Conservation (phyloP, 129 eudicot species). For the Pittosporum tobira region DNA sequence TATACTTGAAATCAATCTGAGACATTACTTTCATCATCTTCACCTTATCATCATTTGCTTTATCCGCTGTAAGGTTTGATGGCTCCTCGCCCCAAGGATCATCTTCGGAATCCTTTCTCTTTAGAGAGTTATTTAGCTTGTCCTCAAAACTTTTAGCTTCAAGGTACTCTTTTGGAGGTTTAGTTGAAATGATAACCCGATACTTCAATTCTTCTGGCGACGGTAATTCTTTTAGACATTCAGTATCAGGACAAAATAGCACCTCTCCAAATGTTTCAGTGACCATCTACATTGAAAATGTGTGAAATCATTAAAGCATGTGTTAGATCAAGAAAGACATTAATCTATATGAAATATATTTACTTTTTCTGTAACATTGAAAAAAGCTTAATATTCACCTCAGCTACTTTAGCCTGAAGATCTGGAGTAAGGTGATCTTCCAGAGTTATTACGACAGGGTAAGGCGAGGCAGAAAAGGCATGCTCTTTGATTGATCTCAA, state of each 20-base stretch:
- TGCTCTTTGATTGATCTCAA: conserved; percentile 72
- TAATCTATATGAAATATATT: background rate
- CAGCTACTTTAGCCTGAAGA: conserved; percentile 91
- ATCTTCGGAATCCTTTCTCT: conserved; percentile 47
- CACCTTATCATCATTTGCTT: conserved; percentile 39
- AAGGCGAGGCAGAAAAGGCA: conserved; percentile 65
- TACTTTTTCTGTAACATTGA: background rate
- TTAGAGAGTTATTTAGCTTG: conserved; percentile 23
- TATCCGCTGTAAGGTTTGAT: conserved; percentile 33
- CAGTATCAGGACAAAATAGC: conserved; percentile 54
- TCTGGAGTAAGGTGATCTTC: conserved; percentile 84
- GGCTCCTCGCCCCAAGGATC: conserved; percentile 66
- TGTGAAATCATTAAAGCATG: background rate
- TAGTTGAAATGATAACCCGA: conserved; percentile 69
- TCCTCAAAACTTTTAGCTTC: conserved; percentile 40
- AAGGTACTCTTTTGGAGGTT: conserved; percentile 93
- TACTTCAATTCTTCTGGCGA: conserved; percentile 64
- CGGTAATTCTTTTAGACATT: conserved; percentile 40
- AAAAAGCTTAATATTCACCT: conserved; percentile 28
- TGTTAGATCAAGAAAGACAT: background rate
- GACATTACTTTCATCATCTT: conserved; percentile 7
- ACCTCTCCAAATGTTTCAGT: conserved; percentile 55
- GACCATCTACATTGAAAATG: conserved; percentile 49
- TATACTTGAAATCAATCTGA: background rate
- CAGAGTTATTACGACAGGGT: conserved; percentile 72